These are phyloP conservation scores for Coelastrella sp. DNA, from an alignment of 139 green algal species.

Conservation along the genomic window DNA sequence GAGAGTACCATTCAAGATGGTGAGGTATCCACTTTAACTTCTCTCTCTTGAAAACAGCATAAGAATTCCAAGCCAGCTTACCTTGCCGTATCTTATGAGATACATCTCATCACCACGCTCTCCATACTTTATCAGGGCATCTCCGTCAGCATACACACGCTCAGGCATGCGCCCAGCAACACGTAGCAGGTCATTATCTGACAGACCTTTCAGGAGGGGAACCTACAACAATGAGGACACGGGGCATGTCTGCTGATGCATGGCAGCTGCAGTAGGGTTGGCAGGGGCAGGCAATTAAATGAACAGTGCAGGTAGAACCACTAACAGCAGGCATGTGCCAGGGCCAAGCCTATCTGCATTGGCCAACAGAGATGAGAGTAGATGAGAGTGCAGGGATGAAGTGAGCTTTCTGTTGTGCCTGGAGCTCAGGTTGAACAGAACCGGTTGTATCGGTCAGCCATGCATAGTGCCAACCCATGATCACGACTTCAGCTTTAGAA, in stretches of 20 bases:
- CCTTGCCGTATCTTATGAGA: constrained; percentile 82
- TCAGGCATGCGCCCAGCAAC: constrained; percentile 69
- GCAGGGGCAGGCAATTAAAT: too few relatives aligned
- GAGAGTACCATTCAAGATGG: too few relatives aligned
- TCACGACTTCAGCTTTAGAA: neutral
- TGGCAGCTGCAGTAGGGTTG: too few relatives aligned
- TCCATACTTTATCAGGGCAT: constrained; percentile 75
- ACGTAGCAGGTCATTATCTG: constrained; percentile 79
- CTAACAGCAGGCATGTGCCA: neutral
- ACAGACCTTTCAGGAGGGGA: constrained; percentile 81
- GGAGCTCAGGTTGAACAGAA: neutral
- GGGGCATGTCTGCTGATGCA: too few relatives aligned
- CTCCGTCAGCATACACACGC: constrained; percentile 71
- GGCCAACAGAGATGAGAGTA: neutral
- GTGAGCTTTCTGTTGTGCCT: neutral
- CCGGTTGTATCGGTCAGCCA: neutral
- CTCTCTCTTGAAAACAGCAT: too few relatives aligned
- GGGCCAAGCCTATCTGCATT: neutral
- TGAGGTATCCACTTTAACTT: too few relatives aligned
- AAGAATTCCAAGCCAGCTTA: constrained; percentile 10
- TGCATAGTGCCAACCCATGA: neutral
- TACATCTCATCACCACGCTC: constrained; percentile 81
- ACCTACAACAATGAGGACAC: constrained; percentile 36
- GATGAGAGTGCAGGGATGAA: too few relatives aligned
- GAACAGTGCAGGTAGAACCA: too few relatives aligned